Evolutionary conservation across 2,329 filamentous ascomycete species (phyloP), one percentile per base, ranked within the genome.

Genomic region (Claviceps citrina): DNA sequence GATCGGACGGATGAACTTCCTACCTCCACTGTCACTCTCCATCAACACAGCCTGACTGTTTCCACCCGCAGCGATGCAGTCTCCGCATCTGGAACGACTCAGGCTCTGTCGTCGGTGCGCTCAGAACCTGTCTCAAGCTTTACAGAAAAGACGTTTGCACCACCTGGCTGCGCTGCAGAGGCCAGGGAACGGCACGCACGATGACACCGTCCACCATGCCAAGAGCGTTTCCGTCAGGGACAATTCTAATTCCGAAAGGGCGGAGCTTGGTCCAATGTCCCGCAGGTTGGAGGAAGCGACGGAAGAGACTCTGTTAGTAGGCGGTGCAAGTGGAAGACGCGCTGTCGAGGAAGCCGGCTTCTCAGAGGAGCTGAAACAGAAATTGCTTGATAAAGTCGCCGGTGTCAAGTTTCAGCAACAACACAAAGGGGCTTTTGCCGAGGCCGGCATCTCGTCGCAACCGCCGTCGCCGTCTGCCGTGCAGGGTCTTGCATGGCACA

Each of bases 271-370:
- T 1, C 57, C 68, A 19, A 67, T 79, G 68, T 60, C 71, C 7
- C 66, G 71, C 28, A 70, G 73, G 13, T 62, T 81, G 7, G 62
- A 73, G 43, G 65, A 78, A 50, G 75, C 76, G 1, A 79, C 76
- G 2, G 76, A 80, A 48, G 73, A 79, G 39, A 71, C 68, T 2
- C 59, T 81, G 1, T 51, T 74, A 22, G 70, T 67, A 2, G 74
- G 73, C 25, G 74, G 75, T n/a, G 61, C 63, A 41, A 67, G 73
- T 10, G 74, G 75, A n/a, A 65, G 65, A 31, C 70, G 66, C 20
- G 72, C 75, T 5, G 58, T 79, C 18, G 66, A 76, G 49, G 71
- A 79, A 43, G 72, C 73, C 7, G 74, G 74, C 5, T 79, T 81
- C 57, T 74, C 72, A 26, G 68, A 74, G 6, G 74, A 78, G 48